phyloP scores from a whole-genome alignment of 1,139 yeast genomes.

The Sugiyamaella neomexicana region DNA sequence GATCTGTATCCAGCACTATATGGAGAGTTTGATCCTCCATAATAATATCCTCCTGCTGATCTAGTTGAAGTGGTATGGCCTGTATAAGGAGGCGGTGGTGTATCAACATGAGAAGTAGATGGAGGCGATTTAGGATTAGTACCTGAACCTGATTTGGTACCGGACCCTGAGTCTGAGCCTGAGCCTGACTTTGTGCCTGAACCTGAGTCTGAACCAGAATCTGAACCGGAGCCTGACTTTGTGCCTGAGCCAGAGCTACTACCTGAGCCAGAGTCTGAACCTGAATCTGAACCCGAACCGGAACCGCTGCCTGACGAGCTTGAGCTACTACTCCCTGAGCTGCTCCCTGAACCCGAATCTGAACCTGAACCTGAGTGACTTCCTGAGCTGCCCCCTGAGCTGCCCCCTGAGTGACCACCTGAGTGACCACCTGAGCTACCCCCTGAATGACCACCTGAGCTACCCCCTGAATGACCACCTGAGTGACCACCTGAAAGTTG shows the following conservation, averaged over 20 bases:
- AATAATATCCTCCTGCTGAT: slow-evolving; percentile 20
- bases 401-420: too few species aligned
- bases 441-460: slow-evolving; percentile 18
- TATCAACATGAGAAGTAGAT: slow-evolving; percentile 5
- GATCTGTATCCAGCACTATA: slow-evolving; percentile 31
- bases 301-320: slow-evolving; percentile 9
- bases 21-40: slow-evolving; percentile 31
- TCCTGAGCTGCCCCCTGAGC: too few species aligned
- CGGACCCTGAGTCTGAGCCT: slow-evolving; percentile 14
- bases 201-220: slow-evolving; percentile 6
- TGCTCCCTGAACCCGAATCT: too few species aligned
- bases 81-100: slow-evolving; percentile 10
- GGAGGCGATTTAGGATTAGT: slow-evolving; percentile 7
- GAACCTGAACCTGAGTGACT: neutral
- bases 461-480: slow-evolving; percentile 12
- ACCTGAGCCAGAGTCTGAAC: slow-evolving; percentile 8
- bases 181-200: slow-evolving; percentile 10
- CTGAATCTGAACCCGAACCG: slow-evolving; percentile 9
- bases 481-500: slow-evolving; percentile 15
- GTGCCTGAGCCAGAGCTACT: slow-evolving; percentile 14
- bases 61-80: neutral
- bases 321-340: too few species aligned
- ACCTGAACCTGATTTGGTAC: neutral
- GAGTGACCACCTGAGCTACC: slow-evolving; percentile 17
- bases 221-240: slow-evolving; percentile 14